Base-by-base conservation (phyloP, 768 basidiomycete species). In the Lyophyllum decastes region DNA sequence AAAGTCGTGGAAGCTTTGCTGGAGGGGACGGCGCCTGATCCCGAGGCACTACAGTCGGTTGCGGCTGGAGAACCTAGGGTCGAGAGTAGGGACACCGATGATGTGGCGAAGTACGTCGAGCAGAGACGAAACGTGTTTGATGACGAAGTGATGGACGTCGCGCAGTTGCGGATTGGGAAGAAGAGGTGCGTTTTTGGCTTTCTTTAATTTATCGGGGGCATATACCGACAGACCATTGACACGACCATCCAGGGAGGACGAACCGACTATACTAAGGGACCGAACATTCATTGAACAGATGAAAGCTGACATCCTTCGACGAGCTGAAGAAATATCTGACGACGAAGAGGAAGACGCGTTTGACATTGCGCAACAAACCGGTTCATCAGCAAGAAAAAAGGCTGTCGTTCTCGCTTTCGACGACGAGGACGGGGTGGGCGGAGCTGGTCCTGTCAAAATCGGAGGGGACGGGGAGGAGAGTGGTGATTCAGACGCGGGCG, bases 251-350 rank as follows among this genome's bases (percentile, higher is more conserved):
- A 85, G 85, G 22, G 78, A 80, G 33, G 79, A 84, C 26, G 76
- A 73, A 14, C 62, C 66, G n/a, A 65, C 68, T 17, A 64, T 83
- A 14, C 68, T 86, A 8, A 77, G 78, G 14, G 90, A 94, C 64
- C 79, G 78, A 5, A 70, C 77, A 1, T 82, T 82, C 65, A 78
- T 84, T n/a, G 86, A 87, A 41, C 74, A 87, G 61, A 89, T 95
- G 83, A 94, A 95, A 66, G 84, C 84, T 1, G 88, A 90, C 53
- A 95, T 95, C 63, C 77, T 95, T 14, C 83, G 91, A 25, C 81
- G 89, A 4, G 88, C 84, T 0, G 89, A 94, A 64, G 83, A 78
- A 17, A 80, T 87, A 35, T 79, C 80, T 0, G 83, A 82, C 25
- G 86, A 87, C 11, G 85, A 85, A n/a, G 86, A 82, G 21, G 62